phyloP scores from a whole-genome alignment of 176 grass and related monocot genomes.

The Lolium multiflorum region DNA sequence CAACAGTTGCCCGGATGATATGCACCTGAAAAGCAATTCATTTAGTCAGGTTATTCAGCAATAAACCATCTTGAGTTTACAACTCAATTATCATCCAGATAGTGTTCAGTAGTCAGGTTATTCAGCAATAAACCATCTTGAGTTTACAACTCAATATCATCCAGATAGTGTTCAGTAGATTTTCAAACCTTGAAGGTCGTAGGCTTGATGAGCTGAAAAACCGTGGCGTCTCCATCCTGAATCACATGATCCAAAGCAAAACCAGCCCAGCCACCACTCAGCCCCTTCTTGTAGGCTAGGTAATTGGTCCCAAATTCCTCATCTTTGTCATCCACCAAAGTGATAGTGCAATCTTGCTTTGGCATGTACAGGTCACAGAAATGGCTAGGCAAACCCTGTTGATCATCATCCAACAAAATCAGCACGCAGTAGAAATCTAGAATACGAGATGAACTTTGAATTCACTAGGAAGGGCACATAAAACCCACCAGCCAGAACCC shows the following conservation, averaged over 20 bases:
- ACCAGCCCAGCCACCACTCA: slow-evolving; percentile 79
- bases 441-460: not conserved
- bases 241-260: slow-evolving; percentile 77
- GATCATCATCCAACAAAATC: slow-evolving; percentile 23
- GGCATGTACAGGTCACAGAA: slow-evolving; percentile 77
- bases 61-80: not conserved
- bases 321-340: slow-evolving; percentile 68
- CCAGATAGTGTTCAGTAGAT: slow-evolving; percentile 18
- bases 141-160: not conserved
- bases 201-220: slow-evolving; percentile 79
- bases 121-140: not conserved
- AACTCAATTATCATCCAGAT: not conserved
- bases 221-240: slow-evolving; percentile 65
- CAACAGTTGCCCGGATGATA: slow-evolving; percentile 61
- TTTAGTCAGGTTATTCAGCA: not conserved
- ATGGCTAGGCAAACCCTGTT: slow-evolving; percentile 63
- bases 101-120: not conserved
- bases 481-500: slow-evolving; percentile 83
- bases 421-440: not conserved
- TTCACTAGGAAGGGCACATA: not conserved
- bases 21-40: slow-evolving; percentile 58
- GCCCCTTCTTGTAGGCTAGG: slow-evolving; percentile 68
- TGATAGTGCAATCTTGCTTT: slow-evolving; percentile 61
- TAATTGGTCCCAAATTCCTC: slow-evolving; percentile 70
- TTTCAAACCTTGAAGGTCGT: slow-evolving; percentile 64